phyloP scores from a whole-genome alignment of 2,329 filamentous ascomycete species.

The Ceratocystis diversiconidia region DNA sequence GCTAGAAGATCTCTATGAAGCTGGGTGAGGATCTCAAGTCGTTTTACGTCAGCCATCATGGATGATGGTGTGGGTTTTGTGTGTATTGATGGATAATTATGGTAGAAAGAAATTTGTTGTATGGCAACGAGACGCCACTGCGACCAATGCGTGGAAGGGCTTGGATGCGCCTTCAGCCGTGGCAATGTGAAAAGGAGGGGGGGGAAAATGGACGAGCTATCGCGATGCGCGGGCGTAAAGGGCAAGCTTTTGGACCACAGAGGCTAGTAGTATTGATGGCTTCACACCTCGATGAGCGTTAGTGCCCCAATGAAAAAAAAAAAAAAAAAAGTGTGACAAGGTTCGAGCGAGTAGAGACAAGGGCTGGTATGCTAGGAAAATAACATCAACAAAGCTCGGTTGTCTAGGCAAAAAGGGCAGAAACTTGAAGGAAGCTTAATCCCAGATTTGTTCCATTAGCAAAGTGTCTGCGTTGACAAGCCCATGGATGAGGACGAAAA shows the following conservation, averaged over 20 bases:
- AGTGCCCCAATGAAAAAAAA: neutral
- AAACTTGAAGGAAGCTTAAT: constrained; percentile 11
- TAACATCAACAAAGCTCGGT: constrained; percentile 3
- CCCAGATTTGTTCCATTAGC: neutral
- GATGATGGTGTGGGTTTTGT: constrained; percentile 20
- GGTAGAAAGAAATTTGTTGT: neutral
- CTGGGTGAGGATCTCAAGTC: constrained; percentile 63
- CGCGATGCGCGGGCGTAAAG: too few species aligned
- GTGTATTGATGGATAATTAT: constrained; percentile 18
- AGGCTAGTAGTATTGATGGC: neutral
- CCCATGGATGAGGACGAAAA: too few species aligned
- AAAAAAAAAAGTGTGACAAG: neutral
- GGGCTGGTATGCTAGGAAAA: neutral
- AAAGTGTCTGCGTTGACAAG: too few species aligned
- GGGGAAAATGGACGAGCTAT: neutral
- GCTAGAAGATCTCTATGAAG: constrained; percentile 75
- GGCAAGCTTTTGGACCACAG: neutral
- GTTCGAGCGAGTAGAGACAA: neutral
- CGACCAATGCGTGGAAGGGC: neutral
- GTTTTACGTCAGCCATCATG: constrained; percentile 59
- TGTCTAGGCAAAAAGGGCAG: constrained; percentile 2
- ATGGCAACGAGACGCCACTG: neutral
- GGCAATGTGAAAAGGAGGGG: neutral
- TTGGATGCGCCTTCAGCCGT: neutral
- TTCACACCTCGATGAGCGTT: neutral